Base-by-base conservation (phyloP, 257 asterid genomes). In the Plantago elongata region DNA sequence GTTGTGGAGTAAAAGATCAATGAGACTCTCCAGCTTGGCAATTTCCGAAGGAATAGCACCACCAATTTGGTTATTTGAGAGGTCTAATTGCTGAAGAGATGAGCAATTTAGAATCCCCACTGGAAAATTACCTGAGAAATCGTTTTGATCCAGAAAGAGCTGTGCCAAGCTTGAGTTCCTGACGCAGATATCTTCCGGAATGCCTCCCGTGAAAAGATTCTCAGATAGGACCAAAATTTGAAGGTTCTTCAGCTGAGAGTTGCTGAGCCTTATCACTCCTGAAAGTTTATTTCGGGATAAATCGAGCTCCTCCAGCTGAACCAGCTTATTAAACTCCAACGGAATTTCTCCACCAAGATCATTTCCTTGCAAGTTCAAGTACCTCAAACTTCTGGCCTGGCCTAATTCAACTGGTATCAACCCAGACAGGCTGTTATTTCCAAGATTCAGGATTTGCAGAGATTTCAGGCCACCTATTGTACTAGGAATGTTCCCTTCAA, bases 1-100 rank as follows among this genome's bases (percentile, higher is more conserved):
- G 75, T 84, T 87, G 76, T 85, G 81, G 78, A 91, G 95, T 67
- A 84, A 55, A 54, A 91, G 98, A 77, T 88, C 98, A 1, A 91
- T 86, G 54, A 91, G 84, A 68, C 47, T 78, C 54, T 67, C 69
- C 14, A 91, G 72, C 34, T 55, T 74, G 77, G 74, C 87, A 13
- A 91, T 56, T 51, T 58, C 74, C 0, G 76, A 22, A 6, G 98
- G 98, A 34, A 91, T 16, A 4, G 18, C 30, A 9, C 95, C 96
- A 6, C 27, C 50, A 45, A 91, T 69, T 59, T 40, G 71, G 76
- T 91, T 91, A 11, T 79, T 85, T 1, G 96, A 91, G 44, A 91
- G 88, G 77, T 88, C 98, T 56, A 91, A 61, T 14, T 74, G 85
- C 58, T 68, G 61, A 18, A 91, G 81, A 3, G 92, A 86, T 29